Conservation (phyloP, 2,329 filamentous ascomycete species). For the Chaetomium sp. region DNA sequence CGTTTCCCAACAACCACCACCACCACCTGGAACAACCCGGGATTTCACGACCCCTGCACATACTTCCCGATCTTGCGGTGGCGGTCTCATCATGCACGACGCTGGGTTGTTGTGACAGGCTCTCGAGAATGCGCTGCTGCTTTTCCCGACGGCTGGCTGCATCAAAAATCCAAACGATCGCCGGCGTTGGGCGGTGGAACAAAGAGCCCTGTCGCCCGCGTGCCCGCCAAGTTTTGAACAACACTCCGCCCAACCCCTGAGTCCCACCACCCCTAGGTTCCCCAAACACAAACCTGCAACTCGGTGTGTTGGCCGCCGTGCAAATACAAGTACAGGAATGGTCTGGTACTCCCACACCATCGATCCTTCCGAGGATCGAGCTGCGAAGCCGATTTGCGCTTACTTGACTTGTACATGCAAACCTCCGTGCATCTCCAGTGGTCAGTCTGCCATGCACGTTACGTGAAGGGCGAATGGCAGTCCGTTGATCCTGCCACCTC, state of each 20-base stretch:
- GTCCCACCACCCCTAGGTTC: no score
- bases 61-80: neutral
- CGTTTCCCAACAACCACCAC: neutral
- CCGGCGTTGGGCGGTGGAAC: neutral
- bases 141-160: neutral
- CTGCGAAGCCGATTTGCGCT: slow-evolving; percentile 16
- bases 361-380: neutral
- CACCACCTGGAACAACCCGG: neutral
- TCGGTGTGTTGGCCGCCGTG: neutral
- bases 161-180: neutral
- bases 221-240: no score
- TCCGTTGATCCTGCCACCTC: neutral
- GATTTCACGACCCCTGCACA: neutral
- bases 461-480: slow-evolving; percentile 4
- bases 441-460: neutral
- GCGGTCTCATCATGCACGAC: neutral
- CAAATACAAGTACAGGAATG: neutral
- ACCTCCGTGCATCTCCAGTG: neutral
- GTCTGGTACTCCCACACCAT: neutral
- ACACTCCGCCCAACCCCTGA: neutral
- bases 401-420: neutral
- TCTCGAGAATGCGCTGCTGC: neutral
- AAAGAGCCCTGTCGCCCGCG: neutral
- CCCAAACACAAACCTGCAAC: neutral
- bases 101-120: no score